Percentiles rank a stretch among this genome's conserved stretches.
These are phyloP conservation scores for Euphorbia tirucalli DNA, from an alignment of 345 rosid species.

Conservation along the genomic window DNA sequence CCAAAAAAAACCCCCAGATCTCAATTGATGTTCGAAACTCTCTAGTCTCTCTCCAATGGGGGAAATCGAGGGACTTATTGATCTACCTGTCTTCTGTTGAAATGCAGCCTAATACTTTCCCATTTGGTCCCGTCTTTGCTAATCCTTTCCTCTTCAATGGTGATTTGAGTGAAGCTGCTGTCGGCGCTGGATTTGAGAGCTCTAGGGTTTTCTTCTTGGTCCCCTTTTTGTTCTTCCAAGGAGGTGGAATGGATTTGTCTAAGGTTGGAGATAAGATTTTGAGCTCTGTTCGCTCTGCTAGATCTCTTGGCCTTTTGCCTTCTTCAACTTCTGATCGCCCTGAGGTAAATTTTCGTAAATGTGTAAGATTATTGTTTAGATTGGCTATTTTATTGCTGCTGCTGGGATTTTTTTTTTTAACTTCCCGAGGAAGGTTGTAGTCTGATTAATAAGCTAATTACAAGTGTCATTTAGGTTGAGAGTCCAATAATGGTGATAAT, in stretches of 20 bases:
- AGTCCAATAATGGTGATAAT: background rate
- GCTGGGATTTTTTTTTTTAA: background rate
- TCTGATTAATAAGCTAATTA: background rate
- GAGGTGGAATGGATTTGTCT: conserved; percentile 86
- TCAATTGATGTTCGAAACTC: background rate
- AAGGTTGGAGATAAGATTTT: conserved; percentile 87
- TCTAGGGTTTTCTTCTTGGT: conserved; percentile 83
- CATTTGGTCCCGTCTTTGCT: conserved; percentile 54
- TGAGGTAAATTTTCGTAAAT: conserved; percentile 43
- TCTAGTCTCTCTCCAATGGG: background rate
- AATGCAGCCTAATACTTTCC: conserved; percentile 83
- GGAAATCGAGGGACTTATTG: background rate
- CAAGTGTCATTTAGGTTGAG: background rate
- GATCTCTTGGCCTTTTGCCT: conserved; percentile 85
- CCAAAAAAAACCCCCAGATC: conserved; percentile 15
- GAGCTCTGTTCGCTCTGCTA: conserved; percentile 92
- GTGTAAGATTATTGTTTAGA: too few relatives aligned
- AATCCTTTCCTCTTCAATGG: conserved; percentile 65
- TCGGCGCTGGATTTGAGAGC: conserved; percentile 51
- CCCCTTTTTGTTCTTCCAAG: conserved; percentile 75
- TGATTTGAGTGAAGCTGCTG: conserved; percentile 52
- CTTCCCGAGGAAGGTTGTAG: background rate
- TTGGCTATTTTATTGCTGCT: background rate
- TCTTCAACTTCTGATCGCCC: conserved; percentile 77
- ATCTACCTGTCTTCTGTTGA: conserved; percentile 39